Base-by-base conservation (phyloP, 257 asterid species). In the Solanum gracilifrons region DNA sequence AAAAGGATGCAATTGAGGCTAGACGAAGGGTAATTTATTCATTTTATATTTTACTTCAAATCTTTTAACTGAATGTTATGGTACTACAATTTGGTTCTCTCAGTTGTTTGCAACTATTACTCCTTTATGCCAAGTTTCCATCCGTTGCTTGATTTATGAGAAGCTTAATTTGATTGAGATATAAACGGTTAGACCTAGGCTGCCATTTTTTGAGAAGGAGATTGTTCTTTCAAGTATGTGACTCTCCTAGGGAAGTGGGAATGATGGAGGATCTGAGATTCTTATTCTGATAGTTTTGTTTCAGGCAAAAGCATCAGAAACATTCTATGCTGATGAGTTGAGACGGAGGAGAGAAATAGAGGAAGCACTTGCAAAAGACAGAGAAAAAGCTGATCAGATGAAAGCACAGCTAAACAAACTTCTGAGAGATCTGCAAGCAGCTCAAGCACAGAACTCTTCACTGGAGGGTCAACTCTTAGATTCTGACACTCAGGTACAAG, bases 231-330 rank as follows among this genome's bases (percentile, higher is more conserved):
- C 36, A 48, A 46, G 68, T 10, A 48, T 80, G 20, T 82, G 20
- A 55, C 29, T 10, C 69, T 18, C 27, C 69, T 82, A 82, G 31
- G 84, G 43, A 76, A 76, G 84, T 6, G 13, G 60, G 60, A 39
- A 12, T 37, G 60, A 39, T n/a, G 84, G 84, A 76, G n/a, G 60
- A 76, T 76, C 60, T n/a, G 71, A 82, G 71, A 31, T 82, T 48
- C 71, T 82, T 51, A 48, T 48, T 82, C 31, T 48, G 69, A 29
- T 85, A n/a, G 66, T 86, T 72, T 51, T 36, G 27, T 86, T 86
- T 72, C 87, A 97, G 99, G 95, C 92, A 84, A 91, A 91, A 90
- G 92, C 90, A 87, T 92, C 94, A 25, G 94, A 93, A 89, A 86
- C 90, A 58, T 87, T 92, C 94, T 86, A 88, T n/a, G 87, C 90